Base-by-base conservation (phyloP, 495 filamentous ascomycete genomes). In the Cladorrhinum samala region DNA sequence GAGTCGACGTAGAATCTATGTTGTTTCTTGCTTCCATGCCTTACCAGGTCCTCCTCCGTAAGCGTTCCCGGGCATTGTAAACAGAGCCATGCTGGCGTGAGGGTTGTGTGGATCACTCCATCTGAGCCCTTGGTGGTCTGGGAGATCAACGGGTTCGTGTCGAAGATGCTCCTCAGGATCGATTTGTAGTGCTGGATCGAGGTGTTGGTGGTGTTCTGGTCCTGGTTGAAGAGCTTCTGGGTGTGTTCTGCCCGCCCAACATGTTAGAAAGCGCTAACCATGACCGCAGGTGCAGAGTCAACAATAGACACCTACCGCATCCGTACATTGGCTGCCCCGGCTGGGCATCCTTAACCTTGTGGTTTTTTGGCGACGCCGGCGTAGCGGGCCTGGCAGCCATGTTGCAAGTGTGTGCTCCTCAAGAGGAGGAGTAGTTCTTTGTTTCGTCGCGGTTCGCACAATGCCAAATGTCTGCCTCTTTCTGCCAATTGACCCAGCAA, bases 1-100 rank as follows among this genome's bases (percentile, higher is more conserved):
- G 89, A 92, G 58, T 96, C 91, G 54, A 94, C 85, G 63, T 89
- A 85, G 57, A 89, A 86, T 30, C 74, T 70, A 56, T 89, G 86
- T 38, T 66, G 57, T 54, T 80, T 84, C 45, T 75, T 73, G 17
- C 68, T 72, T 1, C 77, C 77, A 64, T 88, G 85, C 50, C 76
- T 74, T 21, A 71, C 56, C 2, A 80, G 72, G 47, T 81, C 79
- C 16, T 79, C 75, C 46, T 79, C 77, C 3, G 78, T 78, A 23
- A 79, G 65, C 9, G 80, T 79, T 16, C 63, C 71, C 20, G 83
- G 76, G 57, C 86, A 89, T 65, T 89, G 84, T 33, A 89, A 72
- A 58, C 86, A 89, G 16, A 88, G 73, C 56, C 83, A 86, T 43
- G 83, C 84, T 38, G 82, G 72, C 7, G 79, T 80, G 49, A 85